Base-by-base conservation (phyloP, 371 early-diverging fungal species). In the Mucor mucedo region DNA sequence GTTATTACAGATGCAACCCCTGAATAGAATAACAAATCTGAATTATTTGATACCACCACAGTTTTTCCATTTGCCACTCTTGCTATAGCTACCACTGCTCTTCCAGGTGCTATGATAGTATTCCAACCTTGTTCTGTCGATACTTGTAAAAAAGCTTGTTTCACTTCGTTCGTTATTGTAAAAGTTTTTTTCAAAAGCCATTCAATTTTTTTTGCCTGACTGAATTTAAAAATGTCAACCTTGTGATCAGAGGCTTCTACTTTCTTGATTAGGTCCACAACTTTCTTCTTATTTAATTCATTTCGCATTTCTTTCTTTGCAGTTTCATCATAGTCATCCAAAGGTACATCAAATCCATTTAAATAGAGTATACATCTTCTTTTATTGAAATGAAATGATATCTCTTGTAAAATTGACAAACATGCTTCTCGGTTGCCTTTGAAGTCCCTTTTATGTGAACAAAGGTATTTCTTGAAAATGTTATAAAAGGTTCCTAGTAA, bases 171-270 rank as follows among this genome's bases (percentile, higher is more conserved):
- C 21, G 47, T 47, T 21, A 47, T 27, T 21, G 47, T 47, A 47
- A 47, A 16, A 7, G 47, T 47, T 47, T 47, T 47, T 47, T 47
- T 47, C 27, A 47, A 47, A 47, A 47, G 47, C 47, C 47, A 47
- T 47, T 47, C 47, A 8, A 47, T 47, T 47, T 47, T 47, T 27
- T 47, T 47, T 2, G 21, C 21, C 21, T 47, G 47, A 21, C 47
- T 21, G 27, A 21, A 47, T 6, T 21, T 47, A 5, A 47, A 21
- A 21, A 47, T 21, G 6, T 47, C 6, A 6, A 47, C 8, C 5
- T 21, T 47, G 21, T 21, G n/a, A 21, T 21, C 9, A 5, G 47
- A 4, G 2, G 47, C n/a, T 47, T 47, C 47, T 5, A 21, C 5
- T 21, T 47, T 47, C 21, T 47, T 47, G 21, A 47, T 47, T 8